phyloP scores from a whole-genome alignment of 1,139 yeast species.

The Pichia sp. region DNA sequence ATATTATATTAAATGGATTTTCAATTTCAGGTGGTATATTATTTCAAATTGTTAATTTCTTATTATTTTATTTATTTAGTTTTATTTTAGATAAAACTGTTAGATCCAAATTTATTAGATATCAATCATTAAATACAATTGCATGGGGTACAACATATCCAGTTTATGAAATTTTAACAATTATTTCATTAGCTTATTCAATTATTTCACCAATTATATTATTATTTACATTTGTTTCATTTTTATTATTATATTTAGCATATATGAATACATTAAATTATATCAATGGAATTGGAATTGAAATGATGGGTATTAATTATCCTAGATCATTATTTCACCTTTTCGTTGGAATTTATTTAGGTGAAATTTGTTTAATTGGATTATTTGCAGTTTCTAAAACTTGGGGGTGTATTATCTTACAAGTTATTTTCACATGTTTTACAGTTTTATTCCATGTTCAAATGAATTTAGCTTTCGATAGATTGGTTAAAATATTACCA shows the following conservation, averaged over 20 bases:
- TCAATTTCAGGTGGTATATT: constrained; percentile 63
- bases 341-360: constrained; percentile 71
- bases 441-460: constrained; percentile 36
- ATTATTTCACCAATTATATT: constrained; percentile 74
- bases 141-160: constrained; percentile 77
- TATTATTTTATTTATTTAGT: constrained; percentile 44
- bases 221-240: constrained; percentile 52
- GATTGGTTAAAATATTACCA: constrained; percentile 53
- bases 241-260: constrained; percentile 47
- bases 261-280: constrained; percentile 62
- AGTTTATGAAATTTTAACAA: constrained; percentile 63
- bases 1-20: constrained; percentile 63
- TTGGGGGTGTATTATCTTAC: constrained; percentile 35
- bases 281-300: constrained; percentile 46
- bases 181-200: constrained; percentile 70
- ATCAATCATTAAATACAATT: constrained; percentile 15
- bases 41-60: constrained; percentile 33
- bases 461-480: constrained; percentile 38
- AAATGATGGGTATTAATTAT: constrained; percentile 63
- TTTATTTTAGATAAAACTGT: constrained; percentile 39
- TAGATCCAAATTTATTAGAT: constrained; percentile 43
- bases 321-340: constrained; percentile 70
- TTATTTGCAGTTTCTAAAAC: constrained; percentile 55
- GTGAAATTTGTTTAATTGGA: constrained; percentile 73
- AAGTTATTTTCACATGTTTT: constrained; percentile 34